A percentile compares a stretch with the other conserved stretches of the same genome.
Conservation (phyloP, 345 rosid genomes). For the Aegle marmelos region DNA sequence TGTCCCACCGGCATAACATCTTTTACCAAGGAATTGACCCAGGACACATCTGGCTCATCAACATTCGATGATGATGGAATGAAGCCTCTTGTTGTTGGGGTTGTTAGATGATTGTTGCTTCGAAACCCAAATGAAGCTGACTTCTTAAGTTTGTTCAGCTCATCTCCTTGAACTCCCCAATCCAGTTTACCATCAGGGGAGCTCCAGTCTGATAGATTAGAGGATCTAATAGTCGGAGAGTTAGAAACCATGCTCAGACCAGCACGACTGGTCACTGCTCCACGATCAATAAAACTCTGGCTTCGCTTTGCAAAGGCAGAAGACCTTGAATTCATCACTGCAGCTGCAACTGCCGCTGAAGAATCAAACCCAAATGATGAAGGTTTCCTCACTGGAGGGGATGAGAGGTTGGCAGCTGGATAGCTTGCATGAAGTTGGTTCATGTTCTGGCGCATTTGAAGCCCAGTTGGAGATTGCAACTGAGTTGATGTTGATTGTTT, state of each 20-base stretch:
- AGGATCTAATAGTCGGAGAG: constrained; percentile 42
- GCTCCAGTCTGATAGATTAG: constrained; percentile 68
- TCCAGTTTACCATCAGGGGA: constrained; percentile 80
- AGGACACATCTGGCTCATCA: constrained; percentile 85
- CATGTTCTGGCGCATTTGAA: constrained; percentile 65
- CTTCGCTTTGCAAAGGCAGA: constrained; percentile 87
- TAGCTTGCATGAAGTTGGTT: constrained; percentile 66
- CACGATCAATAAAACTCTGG: constrained; percentile 84
- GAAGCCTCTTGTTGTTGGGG: constrained; percentile 16
- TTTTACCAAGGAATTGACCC: constrained; percentile 86
- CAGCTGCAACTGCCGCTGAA: constrained; percentile 85
- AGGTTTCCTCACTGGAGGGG: constrained; percentile 57
- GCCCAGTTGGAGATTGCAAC: constrained; percentile 63
- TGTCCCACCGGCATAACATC: constrained; percentile 50
- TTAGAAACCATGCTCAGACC: constrained; percentile 48
- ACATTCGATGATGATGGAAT: constrained; percentile 21
- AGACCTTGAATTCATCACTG: constrained; percentile 86
- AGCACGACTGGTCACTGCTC: constrained; percentile 30
- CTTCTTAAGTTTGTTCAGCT: constrained; percentile 77
- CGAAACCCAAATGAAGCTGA: constrained; percentile 77
- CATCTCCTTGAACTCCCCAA: constrained; percentile 89
- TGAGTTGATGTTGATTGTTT: constrained; percentile 43
- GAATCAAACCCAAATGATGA: constrained; percentile 65
- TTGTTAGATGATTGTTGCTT: constrained; percentile 32
- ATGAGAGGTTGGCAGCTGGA: constrained; percentile 37